Evolutionary conservation across 768 basidiomycete species (phyloP), one percentile per base, ranked within the genome.

Genomic region (Lactifluus echinatus): DNA sequence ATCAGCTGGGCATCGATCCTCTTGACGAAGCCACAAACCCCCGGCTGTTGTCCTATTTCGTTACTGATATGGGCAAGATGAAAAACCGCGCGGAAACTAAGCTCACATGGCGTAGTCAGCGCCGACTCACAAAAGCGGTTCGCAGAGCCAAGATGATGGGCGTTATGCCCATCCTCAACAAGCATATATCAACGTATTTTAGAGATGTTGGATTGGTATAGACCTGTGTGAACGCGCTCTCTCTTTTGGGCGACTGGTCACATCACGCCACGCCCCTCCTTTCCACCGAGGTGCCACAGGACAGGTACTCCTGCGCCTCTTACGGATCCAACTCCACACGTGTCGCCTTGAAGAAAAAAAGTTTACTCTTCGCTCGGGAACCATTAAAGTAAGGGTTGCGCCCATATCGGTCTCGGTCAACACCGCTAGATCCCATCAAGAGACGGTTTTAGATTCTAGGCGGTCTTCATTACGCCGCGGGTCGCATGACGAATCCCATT

Each of bases 81-180:
- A 76, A 77, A 60, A 72, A 74, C n/a, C 79, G 94, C 51, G 76
- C 79, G 8, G 67, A 78, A 29, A 94, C 90, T 0, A 73, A 77
- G 6, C 74, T 97, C 44, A 92, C 93, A 2, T 78, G 82, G 70
- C 84, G 83, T 72, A 86, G 74, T 53, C 94, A 96, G 69, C 79
- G 90, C 43, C 76, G 76, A 59, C 64, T 96, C 4, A 87, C 82
- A 57, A 92, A 92, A 71, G 89, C 93, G 43, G 85, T 96, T 56
- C 83, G 88, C 44, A 75, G 94, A 57, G 88, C 94, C 57, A 89
- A 87, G 72, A 85, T 85, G 78, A 93, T 95, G 89, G 94, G 94
- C 39, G 67, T 91, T 55, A 80, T 95, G 52, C 87, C 91, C 4
- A 62, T 73, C 34, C 53, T 63, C 44, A 53, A 40, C 48, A 62